Evolutionary conservation across 225 moss, liverwort and hornwort genomes (phyloP).

Genomic region (Physcomitrellopsis africana): DNA sequence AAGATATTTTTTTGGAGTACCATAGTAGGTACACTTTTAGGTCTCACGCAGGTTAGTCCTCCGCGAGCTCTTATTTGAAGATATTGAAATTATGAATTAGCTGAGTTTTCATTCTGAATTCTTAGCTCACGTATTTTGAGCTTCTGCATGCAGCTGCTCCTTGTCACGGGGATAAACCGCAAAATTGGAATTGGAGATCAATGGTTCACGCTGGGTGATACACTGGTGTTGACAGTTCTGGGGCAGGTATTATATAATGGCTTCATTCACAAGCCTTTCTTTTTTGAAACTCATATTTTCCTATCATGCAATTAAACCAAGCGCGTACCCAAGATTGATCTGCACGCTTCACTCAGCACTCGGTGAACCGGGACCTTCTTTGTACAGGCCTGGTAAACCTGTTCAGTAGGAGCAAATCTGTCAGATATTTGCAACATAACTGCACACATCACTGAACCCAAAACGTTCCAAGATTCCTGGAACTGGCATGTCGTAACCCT

Average conservation of each 20-base stretch:
- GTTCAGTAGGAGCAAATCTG: no score
- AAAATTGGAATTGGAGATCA: constrained; percentile 64
- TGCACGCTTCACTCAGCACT: no score
- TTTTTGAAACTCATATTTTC: neutral
- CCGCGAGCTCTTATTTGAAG: neutral
- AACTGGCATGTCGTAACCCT: no score
- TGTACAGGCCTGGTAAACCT: no score
- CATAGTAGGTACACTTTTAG: constrained; percentile 64
- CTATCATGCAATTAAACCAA: neutral
- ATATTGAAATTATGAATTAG: neutral
- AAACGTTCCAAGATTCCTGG: no score
- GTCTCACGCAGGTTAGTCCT: constrained; percentile 73
- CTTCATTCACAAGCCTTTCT: neutral
- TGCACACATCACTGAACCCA: no score
- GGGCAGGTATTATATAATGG: constrained; percentile 45
- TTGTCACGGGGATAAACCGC: constrained; percentile 67
- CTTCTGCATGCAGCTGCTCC: constrained; percentile 54
- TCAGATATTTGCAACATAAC: no score
- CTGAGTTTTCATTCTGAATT: constrained; percentile 9
- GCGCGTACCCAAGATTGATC: no score
- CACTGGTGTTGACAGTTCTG: constrained; percentile 54
- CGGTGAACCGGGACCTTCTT: no score
- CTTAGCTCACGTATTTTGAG: constrained; percentile 22
- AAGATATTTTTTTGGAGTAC: constrained; percentile 97
- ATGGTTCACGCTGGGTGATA: constrained; percentile 66